Evolutionary conservation across 805 yeast species (phyloP), one percentile per base, ranked within the genome.

Genomic region (Komagataella kurtzmanii): DNA sequence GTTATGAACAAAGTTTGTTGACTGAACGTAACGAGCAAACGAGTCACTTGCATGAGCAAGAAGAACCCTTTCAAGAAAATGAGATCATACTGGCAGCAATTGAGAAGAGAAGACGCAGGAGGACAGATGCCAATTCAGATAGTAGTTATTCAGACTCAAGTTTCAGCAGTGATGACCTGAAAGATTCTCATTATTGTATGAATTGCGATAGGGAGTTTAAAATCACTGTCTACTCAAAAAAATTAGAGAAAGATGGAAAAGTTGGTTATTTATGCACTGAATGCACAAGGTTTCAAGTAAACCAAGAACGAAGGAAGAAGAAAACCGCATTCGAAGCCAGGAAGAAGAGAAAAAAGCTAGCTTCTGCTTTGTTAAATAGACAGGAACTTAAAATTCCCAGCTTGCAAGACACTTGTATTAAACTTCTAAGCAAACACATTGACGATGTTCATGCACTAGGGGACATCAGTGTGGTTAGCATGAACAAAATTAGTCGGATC

Each of bases 351-450:
- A 86, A 85, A 69, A 81, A 80, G 67, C 70, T 84, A 48, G 97
- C 98, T 0, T 85, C 83, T 52, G 95, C 96, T 3, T 72, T 93
- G 47, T 70, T 93, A 50, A 90, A 93, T 59, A 76, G 81, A 59
- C 76, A 79, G 52, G 80, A 79, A 19, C 79, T 76, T 43, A 72
- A 68, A 51, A 63, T 86, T 3, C 85, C 95, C 1, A 74, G 85
- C 7, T 70, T 93, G 45, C 97, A 89, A 65, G 96, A 89, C 57
- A 60, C 85, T 19, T 88, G 97, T 59, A 85, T 93, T 54, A 68
- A 73, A 30, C 71, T 77, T 17, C 80, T 87, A 43, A 80, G 88
- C 0, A 71, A 71, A 40, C 77, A 82, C 58, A 88, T 87, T 56
- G 79, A 76, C 58, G 84, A 79, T 55, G 88, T 85, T 49, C 95